Evolutionary conservation across 2,329 filamentous ascomycete species (phyloP).

Genomic region (Chaetomium olivaceum): DNA sequence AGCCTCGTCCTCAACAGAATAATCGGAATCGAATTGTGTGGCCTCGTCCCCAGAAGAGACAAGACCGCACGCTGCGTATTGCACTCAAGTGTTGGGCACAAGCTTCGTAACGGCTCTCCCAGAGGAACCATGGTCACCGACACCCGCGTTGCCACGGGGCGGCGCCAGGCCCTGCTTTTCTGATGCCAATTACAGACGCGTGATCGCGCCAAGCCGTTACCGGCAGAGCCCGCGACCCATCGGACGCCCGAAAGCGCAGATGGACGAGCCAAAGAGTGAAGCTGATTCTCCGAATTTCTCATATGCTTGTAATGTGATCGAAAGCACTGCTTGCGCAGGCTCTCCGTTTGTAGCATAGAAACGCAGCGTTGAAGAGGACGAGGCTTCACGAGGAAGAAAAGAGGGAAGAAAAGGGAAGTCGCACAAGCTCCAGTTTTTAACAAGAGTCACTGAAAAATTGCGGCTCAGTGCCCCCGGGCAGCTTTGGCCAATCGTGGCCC

Average conservation of each 20-base stretch:
- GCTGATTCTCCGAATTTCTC: slow-evolving; percentile 60
- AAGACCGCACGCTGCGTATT: slow-evolving; percentile 38
- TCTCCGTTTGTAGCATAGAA: slow-evolving; percentile 83
- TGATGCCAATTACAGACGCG: slow-evolving; percentile 40
- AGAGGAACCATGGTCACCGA: slow-evolving; percentile 33
- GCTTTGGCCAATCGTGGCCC: slow-evolving; percentile 12
- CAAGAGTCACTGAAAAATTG: slow-evolving; percentile 28
- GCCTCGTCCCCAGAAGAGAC: slow-evolving; percentile 14
- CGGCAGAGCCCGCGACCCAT: slow-evolving; percentile 35
- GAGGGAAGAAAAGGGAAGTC: slow-evolving; percentile 42
- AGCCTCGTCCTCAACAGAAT: slow-evolving; percentile 39
- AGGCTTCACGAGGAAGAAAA: slow-evolving; percentile 47
- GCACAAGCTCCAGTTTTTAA: slow-evolving; percentile 23
- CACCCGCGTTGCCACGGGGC: slow-evolving; percentile 18
- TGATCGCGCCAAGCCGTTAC: slow-evolving; percentile 36
- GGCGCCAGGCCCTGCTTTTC: slow-evolving; percentile 37
- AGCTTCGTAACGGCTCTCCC: slow-evolving; percentile 38
- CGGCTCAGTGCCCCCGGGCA: slow-evolving; percentile 24
- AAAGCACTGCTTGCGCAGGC: slow-evolving; percentile 43
- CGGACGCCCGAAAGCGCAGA: slow-evolving; percentile 22
- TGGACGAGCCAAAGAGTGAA: slow-evolving; percentile 30
- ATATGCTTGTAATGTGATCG: slow-evolving; percentile 61
- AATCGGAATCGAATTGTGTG: slow-evolving; percentile 40
- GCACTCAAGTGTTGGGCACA: slow-evolving; percentile 39
- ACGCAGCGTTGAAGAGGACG: slow-evolving; percentile 85